Evolutionary conservation across 2,329 filamentous ascomycete genomes (phyloP), one percentile per base, ranked within the genome.

Genomic region (Pestalotiopsis fici): DNA sequence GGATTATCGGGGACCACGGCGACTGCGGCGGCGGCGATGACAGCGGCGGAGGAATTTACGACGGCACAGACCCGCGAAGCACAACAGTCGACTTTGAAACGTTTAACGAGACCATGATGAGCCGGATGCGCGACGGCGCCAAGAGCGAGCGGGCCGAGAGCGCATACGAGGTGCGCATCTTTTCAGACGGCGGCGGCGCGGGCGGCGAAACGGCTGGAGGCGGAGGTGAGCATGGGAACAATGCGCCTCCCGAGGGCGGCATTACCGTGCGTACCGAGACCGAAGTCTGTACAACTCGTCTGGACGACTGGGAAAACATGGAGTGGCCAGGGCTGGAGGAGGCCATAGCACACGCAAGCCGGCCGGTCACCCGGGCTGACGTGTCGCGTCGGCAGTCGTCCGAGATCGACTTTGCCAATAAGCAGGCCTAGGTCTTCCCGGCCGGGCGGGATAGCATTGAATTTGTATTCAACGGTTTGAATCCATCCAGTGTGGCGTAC

Each of bases 81-180:
- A 35, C 25, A 6, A 56, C 47, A 3, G 61, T 64, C 15, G 47
- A 64, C 25, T 64, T 64, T 56, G 61, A 64, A 9, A 64, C 61
- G 4, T 64, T 64, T 23, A 64, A 64, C 23, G 47, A 56, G n/a
- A 54, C 61, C 61, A 60, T 60, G 57, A 39, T 55, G 11, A 64
- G 47, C 61, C 61, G 61, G 15, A 31, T 37, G 31, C 61, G 47
- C 43, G 61, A 64, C 27, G 13, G 27, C 15, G 39, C 25, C 61
- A 64, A 64, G 47, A 56, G 39, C 43, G 61, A 64, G 7, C 23
- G 43, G 12, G 39, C 61, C 2, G 61, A 64, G 39, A 64, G 61
- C 28, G 39, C 43, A 4, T 64, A 64, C 28, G 61, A 64, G 11
- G 61, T 64, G 12, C 61, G 61, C 47, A 64, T 64, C 61, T 64